Percentiles rank a stretch among this genome's conserved stretches.
phyloP scores from a whole-genome alignment of 108 stramenopile species.

The Craspedostauros australis region DNA sequence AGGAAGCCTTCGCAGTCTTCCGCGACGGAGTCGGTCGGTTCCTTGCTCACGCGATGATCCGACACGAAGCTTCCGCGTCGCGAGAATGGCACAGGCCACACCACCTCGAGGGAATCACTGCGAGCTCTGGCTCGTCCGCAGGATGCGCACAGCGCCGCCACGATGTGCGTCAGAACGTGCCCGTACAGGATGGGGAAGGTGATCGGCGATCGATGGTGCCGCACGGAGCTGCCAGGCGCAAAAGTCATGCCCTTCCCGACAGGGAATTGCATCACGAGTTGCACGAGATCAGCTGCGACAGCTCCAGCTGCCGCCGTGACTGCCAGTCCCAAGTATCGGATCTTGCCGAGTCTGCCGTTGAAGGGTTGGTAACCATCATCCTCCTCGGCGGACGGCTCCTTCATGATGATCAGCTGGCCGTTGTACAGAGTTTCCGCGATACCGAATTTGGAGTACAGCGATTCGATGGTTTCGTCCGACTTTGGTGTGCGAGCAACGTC shows the following conservation, averaged over 20 bases:
- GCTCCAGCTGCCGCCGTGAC: slow-evolving; percentile 75
- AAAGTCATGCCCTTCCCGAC: not conserved
- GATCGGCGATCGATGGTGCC: slow-evolving; percentile 49
- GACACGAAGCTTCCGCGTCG: slow-evolving; percentile 24
- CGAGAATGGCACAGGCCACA: slow-evolving; percentile 45
- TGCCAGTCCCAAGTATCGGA: slow-evolving; percentile 67
- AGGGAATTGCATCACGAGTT: slow-evolving; percentile 73
- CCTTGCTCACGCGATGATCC: slow-evolving; percentile 4
- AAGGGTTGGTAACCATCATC: slow-evolving; percentile 79
- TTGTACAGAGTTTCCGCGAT: slow-evolving; percentile 34
- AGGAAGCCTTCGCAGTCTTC: slow-evolving; percentile 66
- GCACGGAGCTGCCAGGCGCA: slow-evolving; percentile 10
- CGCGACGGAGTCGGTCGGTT: slow-evolving; percentile 43
- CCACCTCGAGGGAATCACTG: slow-evolving; percentile 40
- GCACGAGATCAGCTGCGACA: slow-evolving; percentile 68
- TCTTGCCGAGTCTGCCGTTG: slow-evolving; percentile 65
- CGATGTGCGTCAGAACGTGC: slow-evolving; percentile 75
- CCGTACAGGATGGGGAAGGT: slow-evolving; percentile 68
- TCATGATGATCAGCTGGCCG: slow-evolving; percentile 55
- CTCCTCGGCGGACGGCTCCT: slow-evolving; percentile 30
- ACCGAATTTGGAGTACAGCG: slow-evolving; percentile 64
- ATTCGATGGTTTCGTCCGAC: slow-evolving; percentile 12
- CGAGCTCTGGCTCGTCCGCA: slow-evolving; percentile 61
- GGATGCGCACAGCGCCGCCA: slow-evolving; percentile 65
- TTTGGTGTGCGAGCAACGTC: slow-evolving; percentile 13